A percentile compares a stretch with the other conserved stretches of the same genome.
Evolutionary conservation across 768 basidiomycete species (phyloP).

Genomic region (Podaxis mareebaensis): DNA sequence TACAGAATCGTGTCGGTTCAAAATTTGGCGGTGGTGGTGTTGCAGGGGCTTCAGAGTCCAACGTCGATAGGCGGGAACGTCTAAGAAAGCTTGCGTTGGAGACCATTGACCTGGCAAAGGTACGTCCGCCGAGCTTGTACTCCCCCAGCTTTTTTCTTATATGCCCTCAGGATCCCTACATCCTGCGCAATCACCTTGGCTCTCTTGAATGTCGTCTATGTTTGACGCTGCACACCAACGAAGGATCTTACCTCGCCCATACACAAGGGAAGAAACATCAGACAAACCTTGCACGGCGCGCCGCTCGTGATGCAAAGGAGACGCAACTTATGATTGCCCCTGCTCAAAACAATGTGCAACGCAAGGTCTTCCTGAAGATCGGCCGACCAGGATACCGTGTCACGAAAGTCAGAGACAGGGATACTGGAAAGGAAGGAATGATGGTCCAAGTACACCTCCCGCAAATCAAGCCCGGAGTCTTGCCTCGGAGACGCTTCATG

Average conservation of each 20-base stretch:
- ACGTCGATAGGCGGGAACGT: constrained; percentile 93
- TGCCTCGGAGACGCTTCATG: constrained; percentile 92
- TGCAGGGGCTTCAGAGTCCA: constrained; percentile 92
- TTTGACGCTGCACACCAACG: constrained; percentile 97
- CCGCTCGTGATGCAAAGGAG: constrained; percentile 97
- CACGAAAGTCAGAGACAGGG: constrained; percentile 92
- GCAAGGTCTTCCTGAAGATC: constrained; percentile 97
- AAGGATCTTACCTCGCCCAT: constrained; percentile 98
- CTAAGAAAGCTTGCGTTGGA: constrained; percentile 93
- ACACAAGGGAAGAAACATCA: constrained; percentile 99
- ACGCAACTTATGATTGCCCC: constrained; percentile 88
- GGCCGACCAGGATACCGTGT: constrained; percentile 94
- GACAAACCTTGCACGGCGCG: constrained; percentile 95
- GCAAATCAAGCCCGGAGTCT: constrained; percentile 84
- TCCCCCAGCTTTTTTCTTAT: constrained; percentile 17
- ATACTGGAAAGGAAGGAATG: constrained; percentile 92
- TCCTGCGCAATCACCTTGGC: constrained; percentile 97
- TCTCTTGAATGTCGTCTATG: constrained; percentile 98
- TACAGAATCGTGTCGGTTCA: constrained; percentile 91
- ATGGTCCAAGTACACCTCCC: constrained; percentile 97
- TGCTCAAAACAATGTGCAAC: constrained; percentile 73
- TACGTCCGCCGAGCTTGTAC: constrained; percentile 29
- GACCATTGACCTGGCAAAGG: constrained; percentile 98
- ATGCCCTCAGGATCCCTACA: constrained; percentile 79
- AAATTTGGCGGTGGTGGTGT: constrained; percentile 97